Conservation (phyloP, 1,139 yeast genomes). For the Yamadazyma atlantica region DNA sequence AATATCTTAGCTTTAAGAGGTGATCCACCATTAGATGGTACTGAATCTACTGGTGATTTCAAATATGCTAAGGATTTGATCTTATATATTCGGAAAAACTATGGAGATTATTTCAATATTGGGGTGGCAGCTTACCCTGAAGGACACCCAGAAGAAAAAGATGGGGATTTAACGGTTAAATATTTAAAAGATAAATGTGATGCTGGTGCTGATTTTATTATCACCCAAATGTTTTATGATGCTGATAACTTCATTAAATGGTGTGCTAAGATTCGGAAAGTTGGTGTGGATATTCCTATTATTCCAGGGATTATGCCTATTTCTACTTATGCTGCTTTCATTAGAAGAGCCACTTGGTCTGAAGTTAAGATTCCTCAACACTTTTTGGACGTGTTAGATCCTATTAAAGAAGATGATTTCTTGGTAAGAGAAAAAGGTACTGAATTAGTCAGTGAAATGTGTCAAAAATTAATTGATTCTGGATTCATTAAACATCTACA, state of each 20-base stretch:
- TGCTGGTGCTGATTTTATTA: constrained; percentile 89
- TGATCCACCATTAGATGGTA: constrained; percentile 77
- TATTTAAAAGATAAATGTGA: constrained; percentile 85
- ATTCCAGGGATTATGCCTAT: constrained; percentile 99
- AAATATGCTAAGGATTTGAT: constrained; percentile 85
- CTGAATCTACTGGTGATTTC: constrained; percentile 65
- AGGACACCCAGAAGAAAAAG: constrained; percentile 88
- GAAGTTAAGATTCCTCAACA: constrained; percentile 75
- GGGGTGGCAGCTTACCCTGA: constrained; percentile 97
- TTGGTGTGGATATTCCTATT: constrained; percentile 83
- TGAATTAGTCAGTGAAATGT: constrained; percentile 80
- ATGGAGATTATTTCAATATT: constrained; percentile 81
- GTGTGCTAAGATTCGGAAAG: constrained; percentile 70
- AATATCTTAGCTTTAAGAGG: constrained; percentile 86
- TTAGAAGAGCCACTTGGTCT: constrained; percentile 95
- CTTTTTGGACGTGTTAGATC: constrained; percentile 70
- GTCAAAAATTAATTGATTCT: constrained; percentile 66
- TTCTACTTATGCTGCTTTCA: constrained; percentile 86
- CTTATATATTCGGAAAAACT: constrained; percentile 62
- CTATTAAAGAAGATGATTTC: constrained; percentile 87
- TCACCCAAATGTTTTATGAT: constrained; percentile 93
- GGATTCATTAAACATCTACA: constrained; percentile 84
- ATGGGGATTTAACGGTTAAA: constrained; percentile 53
- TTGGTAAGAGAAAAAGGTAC: constrained; percentile 87
- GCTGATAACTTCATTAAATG: constrained; percentile 80